Evolutionary conservation across 179 eudicot genomes (phyloP), one percentile per base, ranked within the genome.

Genomic region (Silene noctiflora): DNA sequence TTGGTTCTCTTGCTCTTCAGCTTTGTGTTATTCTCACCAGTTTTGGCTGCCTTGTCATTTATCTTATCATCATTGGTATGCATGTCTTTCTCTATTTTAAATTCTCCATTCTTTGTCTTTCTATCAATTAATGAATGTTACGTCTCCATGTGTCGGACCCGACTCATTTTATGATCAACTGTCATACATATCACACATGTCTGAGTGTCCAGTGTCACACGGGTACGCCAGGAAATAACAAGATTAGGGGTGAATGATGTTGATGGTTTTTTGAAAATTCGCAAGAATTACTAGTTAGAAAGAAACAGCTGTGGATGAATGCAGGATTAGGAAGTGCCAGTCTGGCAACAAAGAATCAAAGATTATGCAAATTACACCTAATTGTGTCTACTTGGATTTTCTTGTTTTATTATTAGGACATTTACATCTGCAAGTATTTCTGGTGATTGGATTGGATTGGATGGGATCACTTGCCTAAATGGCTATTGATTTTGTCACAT

Each of bases 1-100:
- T 73, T 58, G 98, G 99, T 14, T 86, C 98, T 0, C 81, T 89
- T 74, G 90, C 86, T 22, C 81, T 93, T 72, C 99, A 93, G 76
- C 74, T 93, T 62, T 89, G 94, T 78, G 90, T 93, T 58, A 87
- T 93, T 83, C 55, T 95, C 9, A 88, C 96, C 5, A 93, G 89
- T 77, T 85, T 93, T 74, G 99, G 97, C 0, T 90, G 90, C 33
- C 83, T 93, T 58, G 83, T 95, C 51, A 91, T 95, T 61, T 93
- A 95, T 76, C 80, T 93, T 77, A 93, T 95, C 27, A 93, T 95
- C 24, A 90, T 95, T 55, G 98, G 99, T 91, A 76, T 76, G 86
- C 8, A 78, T 10, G 12, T 42, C 1, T 0, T 24, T 25, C 51
- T 16, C 14, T 12, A 1, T 9, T 29, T n/a, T n/a, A n/a, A n/a